Evolutionary conservation across 2,329 filamentous ascomycete genomes (phyloP).

Genomic region (Biscogniauxia sp.): DNA sequence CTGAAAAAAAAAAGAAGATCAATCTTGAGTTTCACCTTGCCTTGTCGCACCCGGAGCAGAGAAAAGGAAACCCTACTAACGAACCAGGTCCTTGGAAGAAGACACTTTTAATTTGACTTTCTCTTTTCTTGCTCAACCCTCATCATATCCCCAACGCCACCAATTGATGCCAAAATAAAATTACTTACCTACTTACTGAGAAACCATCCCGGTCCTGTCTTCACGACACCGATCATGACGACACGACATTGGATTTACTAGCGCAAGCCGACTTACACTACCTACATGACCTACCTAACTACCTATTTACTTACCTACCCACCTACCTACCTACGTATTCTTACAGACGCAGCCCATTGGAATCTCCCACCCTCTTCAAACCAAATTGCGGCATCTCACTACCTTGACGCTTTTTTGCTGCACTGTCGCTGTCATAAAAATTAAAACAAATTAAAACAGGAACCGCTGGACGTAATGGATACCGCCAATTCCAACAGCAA

Average conservation of each 20-base stretch:
- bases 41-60: not conserved
- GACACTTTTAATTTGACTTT: not conserved
- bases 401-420: too few relatives aligned
- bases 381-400: too few relatives aligned
- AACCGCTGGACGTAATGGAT: slow-evolving; percentile 22
- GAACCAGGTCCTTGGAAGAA: too few relatives aligned
- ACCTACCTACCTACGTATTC: slow-evolving; percentile 2
- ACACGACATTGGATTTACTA: not conserved
- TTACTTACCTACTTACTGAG: too few relatives aligned
- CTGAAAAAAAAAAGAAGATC: not conserved
- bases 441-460: not conserved
- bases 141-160: not conserved
- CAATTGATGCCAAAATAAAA: too few relatives aligned
- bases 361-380: too few relatives aligned
- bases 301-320: not conserved
- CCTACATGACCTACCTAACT: slow-evolving; percentile 4
- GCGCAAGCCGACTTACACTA: not conserved
- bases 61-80: too few relatives aligned
- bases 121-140: not conserved
- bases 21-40: not conserved
- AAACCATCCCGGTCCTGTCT: too few relatives aligned
- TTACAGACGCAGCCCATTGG: too few relatives aligned
- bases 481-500: slow-evolving; percentile 18
- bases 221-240: not conserved
- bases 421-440: too few relatives aligned